Conservation (phyloP, 345 rosid species). For the Turnera subulata region DNA sequence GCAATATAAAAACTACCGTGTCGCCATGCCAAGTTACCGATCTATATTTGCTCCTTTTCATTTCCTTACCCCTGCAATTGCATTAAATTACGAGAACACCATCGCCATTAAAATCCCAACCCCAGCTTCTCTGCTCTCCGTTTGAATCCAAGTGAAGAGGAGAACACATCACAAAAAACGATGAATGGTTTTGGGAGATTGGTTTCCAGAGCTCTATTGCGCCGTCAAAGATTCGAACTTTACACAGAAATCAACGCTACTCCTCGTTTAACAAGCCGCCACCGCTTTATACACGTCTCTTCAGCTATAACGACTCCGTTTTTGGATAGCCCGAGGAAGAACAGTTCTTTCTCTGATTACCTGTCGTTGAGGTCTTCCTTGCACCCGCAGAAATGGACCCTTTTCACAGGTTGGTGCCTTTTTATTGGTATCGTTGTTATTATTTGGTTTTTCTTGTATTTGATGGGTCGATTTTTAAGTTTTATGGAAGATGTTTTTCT, state of each 20-base stretch:
- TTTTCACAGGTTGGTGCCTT: conserved; percentile 36
- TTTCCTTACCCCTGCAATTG: background rate
- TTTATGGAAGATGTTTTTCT: background rate
- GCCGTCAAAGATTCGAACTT: conserved; percentile 10
- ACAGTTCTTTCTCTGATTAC: conserved; percentile 6
- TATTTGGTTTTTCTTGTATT: background rate
- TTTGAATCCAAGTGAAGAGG: background rate
- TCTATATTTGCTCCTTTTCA: background rate
- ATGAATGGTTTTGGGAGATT: conserved; percentile 22
- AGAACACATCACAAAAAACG: background rate
- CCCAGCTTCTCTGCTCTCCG: background rate
- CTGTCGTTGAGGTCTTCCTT: conserved; percentile 10
- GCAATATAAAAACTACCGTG: too few relatives aligned
- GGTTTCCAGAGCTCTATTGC: conserved; percentile 20
- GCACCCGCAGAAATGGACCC: conserved; percentile 24
- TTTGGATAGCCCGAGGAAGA: background rate
- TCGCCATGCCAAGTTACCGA: too few relatives aligned
- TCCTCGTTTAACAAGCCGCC: conserved; percentile 24
- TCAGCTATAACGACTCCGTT: conserved; percentile 18
- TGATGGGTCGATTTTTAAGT: background rate
- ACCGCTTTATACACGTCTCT: conserved; percentile 30
- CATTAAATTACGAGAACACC: conserved; percentile 2
- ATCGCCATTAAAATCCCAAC: background rate
- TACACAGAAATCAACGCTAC: conserved; percentile 1
- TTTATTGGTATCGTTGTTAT: background rate